A percentile compares a stretch with the other conserved stretches of the same genome.
phyloP scores from a whole-genome alignment of 2,329 filamentous ascomycete genomes.

The Dothideomycetes sp. region DNA sequence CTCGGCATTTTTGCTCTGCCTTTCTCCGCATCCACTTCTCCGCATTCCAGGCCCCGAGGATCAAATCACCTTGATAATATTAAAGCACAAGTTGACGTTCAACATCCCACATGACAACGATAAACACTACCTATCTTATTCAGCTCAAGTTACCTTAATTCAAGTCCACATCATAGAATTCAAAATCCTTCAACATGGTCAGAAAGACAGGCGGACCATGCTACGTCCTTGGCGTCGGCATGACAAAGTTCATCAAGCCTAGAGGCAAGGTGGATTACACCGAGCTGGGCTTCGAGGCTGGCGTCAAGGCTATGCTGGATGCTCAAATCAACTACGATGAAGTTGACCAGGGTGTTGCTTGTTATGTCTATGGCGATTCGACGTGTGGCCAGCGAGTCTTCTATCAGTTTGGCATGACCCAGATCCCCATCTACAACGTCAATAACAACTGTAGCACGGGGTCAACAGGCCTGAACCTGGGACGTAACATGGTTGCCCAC shows the following conservation, averaged over 20 bases:
- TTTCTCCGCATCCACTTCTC: no score
- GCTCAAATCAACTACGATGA: conserved; percentile 94
- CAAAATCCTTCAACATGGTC: conserved; percentile 16
- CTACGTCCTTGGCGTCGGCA: conserved; percentile 94
- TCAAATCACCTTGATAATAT: no score
- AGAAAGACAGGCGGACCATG: conserved; percentile 42
- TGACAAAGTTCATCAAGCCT: conserved; percentile 99
- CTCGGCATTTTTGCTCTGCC: no score
- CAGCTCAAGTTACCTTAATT: no score
- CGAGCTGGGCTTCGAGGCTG: conserved; percentile 86
- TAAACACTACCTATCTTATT: no score
- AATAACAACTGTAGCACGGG: conserved; percentile 99
- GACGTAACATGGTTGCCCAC: conserved; percentile 64
- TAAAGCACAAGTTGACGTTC: no score
- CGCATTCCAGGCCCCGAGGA: no score
- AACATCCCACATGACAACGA: no score
- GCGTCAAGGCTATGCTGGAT: conserved; percentile 72
- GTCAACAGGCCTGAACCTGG: conserved; percentile 83
- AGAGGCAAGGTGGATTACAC: conserved; percentile 90
- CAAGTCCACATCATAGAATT: no score
- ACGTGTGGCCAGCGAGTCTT: conserved; percentile 95
- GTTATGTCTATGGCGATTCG: conserved; percentile 94
- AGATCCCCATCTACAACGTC: conserved; percentile 93
- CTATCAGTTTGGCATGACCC: conserved; percentile 97
- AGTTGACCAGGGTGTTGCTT: conserved; percentile 89